Conservation (phyloP, 495 filamentous ascomycete genomes). For the Hypoxylon crocopeplum region DNA sequence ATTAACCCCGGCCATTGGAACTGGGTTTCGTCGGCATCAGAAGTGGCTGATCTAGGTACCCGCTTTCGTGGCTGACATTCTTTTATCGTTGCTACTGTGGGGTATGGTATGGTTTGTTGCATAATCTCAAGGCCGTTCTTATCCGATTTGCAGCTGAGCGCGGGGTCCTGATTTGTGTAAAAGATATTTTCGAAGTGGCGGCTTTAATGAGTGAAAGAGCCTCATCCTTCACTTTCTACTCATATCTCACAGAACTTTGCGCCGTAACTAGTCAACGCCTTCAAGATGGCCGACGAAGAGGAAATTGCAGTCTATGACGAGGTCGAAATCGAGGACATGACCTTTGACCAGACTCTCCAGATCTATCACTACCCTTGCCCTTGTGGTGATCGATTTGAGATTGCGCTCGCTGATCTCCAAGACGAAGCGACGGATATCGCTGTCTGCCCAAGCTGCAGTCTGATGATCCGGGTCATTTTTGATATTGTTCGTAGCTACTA, state of each 20-base stretch:
- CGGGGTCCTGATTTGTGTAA: constrained; percentile 25
- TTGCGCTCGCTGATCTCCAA: constrained; percentile 80
- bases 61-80: background rate
- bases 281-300: constrained; percentile 70
- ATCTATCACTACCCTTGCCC: constrained; percentile 97
- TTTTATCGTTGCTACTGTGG: background rate
- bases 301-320: constrained; percentile 88
- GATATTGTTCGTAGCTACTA: constrained; percentile 67
- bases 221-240: background rate
- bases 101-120: constrained; percentile 18
- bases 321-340: constrained; percentile 99
- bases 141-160: constrained; percentile 25
- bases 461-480: constrained; percentile 96
- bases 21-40: constrained; percentile 1
- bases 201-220: background rate
- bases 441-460: constrained; percentile 93
- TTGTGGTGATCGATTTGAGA: constrained; percentile 97
- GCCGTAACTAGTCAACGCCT: background rate
- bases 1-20: constrained; percentile 20
- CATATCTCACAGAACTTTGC: background rate
- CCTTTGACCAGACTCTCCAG: constrained; percentile 80
- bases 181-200: constrained; percentile 18
- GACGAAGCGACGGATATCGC: constrained; percentile 86
- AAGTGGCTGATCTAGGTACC: constrained; percentile 17
- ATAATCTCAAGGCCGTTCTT: constrained; percentile 20